Evolutionary conservation across 2,329 filamentous ascomycete genomes (phyloP), one percentile per base, ranked within the genome.

Genomic region (Fusarium sp.): DNA sequence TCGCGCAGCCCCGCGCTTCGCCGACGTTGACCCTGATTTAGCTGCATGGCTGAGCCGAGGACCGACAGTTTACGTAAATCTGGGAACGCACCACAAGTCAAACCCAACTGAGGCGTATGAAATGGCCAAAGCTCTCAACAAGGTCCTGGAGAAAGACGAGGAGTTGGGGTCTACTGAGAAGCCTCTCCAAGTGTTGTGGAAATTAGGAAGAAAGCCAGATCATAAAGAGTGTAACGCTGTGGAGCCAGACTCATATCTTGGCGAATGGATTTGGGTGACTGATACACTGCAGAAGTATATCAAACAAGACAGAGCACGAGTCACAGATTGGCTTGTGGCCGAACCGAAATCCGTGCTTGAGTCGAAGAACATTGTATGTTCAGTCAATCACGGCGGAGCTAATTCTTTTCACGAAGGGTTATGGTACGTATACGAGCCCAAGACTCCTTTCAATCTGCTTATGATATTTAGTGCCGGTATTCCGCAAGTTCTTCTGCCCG

Each of bases 81-180:
- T 56, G 0, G 55, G 55, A 2, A 59, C 55, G 1, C 34, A 59
- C 30, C 55, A 59, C 8, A 59, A 56, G 7, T 22, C 49, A 0
- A 27, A 8, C 1, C 8, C 34, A 0, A 7, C 20, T 15, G 34
- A 56, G 30, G 56, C 56, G 0, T 15, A 27, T 22, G 18, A 56
- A 16, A 59, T 59, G 34, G 40, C 56, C 0, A 34, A 22, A 16
- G 56, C 56, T 3, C 11, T 59, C 2, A 56, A 18, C 3, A 56
- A 16, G 5, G 27, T 56, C 0, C 18, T 59, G 3, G 18, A 34
- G 2, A 7, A 56, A 3, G 14, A 22, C 1, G 27, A 27, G 20
- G 3, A 27, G 1, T 5, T 10, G 1, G 1, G 18, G 0, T 12
- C 11, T 3, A n/a, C 11, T 3, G 34, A 30, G 6, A 27, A 18